A percentile compares a stretch with the other conserved stretches of the same genome.
phyloP scores from a whole-genome alignment of 306 rosid genomes.

The Sphenostylis stenocarpa region DNA sequence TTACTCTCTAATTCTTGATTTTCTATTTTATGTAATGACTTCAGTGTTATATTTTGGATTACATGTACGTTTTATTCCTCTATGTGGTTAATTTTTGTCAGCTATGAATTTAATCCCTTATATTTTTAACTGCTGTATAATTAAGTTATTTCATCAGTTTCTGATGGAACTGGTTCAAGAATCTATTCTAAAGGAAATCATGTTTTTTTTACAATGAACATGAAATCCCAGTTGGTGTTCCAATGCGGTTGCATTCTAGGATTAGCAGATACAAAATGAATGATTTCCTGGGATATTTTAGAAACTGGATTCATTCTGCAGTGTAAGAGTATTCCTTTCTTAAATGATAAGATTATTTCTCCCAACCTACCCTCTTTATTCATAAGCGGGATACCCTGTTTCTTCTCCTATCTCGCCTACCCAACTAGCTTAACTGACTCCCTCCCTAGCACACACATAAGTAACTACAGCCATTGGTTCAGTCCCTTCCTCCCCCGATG shows the following conservation, averaged over 20 bases:
- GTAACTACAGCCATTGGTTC: background rate
- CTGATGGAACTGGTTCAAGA: background rate
- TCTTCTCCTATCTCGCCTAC: background rate
- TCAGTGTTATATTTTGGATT: background rate
- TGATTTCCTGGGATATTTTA: background rate
- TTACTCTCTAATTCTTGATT: background rate
- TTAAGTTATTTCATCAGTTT: background rate
- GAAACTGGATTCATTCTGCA: background rate
- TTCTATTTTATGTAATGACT: background rate
- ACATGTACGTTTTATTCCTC: background rate
- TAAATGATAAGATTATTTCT: background rate
- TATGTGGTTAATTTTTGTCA: background rate
- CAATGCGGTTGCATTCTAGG: background rate
- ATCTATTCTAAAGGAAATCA: background rate
- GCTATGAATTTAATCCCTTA: background rate
- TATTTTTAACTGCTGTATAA: background rate
- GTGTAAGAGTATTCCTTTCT: background rate
- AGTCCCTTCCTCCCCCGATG: background rate
- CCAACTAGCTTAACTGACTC: background rate
- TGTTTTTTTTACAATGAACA: background rate
- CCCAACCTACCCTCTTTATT: background rate
- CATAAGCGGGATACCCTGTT: background rate
- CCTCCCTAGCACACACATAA: background rate
- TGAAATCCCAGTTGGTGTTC: background rate
- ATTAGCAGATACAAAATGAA: background rate